Base-by-base conservation (phyloP, 1,284 basidiomycete species). In the Apiotrichum laibachii region DNA sequence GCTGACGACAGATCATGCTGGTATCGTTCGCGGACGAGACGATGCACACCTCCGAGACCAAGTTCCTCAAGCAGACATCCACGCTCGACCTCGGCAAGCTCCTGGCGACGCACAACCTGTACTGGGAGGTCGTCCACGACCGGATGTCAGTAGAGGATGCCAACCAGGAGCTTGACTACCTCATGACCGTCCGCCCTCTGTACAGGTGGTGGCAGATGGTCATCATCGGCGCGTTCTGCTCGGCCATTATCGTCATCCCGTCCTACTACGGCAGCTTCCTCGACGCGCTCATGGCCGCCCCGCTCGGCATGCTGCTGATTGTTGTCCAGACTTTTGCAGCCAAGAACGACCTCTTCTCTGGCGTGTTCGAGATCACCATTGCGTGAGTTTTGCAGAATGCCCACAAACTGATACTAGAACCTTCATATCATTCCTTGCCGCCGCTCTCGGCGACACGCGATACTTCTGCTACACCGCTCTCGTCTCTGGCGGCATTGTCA, bases 41-140 rank as follows among this genome's bases (percentile, higher is more conserved):
- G 2, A 93, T 91, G 4, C 88, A 90, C 65, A 95, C 92, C 6
- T 89, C 87, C 66, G 88, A 88, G 70, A 86, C 92, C 69, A 91
- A 90, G 79, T 85, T 92, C 75, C 88, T 91, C 67, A 85, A 88
- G 61, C 90, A 92, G 77, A 80, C 83, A 21, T 86, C 85, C 54
- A 82, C 85, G 9, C 80, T 92, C 50, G 87, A 92, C 72, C 81
- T 92, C 18, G 86, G 85, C 47, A 92, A 92, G 76, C 81, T 92
- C 12, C 84, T 86, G 9, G 85, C 87, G 54, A 87, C 88, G 43
- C 88, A 92, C 73, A 77, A 81, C 58, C 78, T 92, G 45, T 93
- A 91, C 74, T 93, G 89, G 88, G 86, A 86, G 77, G 88, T 94
- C 64, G 91, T 93, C 40, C 89, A 93, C 72, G 92, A 95, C 76